Conservation (phyloP, 371 early-diverging fungal genomes). For the Rhizopus delemar region DNA sequence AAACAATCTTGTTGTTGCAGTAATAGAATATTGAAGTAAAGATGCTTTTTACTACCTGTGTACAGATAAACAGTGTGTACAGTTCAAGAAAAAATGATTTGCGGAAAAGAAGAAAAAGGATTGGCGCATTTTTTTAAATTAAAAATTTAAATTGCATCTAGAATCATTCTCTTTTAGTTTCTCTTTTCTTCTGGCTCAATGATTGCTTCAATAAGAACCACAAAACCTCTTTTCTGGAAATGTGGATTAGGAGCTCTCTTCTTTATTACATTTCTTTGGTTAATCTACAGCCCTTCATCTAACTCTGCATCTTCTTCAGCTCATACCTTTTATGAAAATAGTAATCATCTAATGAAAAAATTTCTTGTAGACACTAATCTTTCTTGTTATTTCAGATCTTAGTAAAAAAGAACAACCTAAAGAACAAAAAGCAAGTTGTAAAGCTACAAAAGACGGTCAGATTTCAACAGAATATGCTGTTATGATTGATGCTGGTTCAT, state of each 20-base stretch:
- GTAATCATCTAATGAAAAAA: constrained; percentile 1
- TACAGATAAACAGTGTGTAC: too few relatives aligned
- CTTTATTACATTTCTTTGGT: constrained; percentile 13
- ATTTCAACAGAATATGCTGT: constrained; percentile 45
- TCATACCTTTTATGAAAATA: too few relatives aligned
- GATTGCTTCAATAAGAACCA: constrained; percentile 24
- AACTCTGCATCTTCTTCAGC: background rate
- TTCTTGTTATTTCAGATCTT: too few relatives aligned
- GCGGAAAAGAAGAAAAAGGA: too few relatives aligned
- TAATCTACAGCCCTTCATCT: constrained; percentile 14
- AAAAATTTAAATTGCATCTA: too few relatives aligned
- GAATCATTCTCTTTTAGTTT: background rate
- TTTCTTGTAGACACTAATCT: background rate
- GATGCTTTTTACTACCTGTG: too few relatives aligned
- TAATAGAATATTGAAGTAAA: too few relatives aligned
- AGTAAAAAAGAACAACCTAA: background rate
- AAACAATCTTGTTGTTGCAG: too few relatives aligned
- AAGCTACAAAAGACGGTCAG: constrained; percentile 32
- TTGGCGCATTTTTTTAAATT: too few relatives aligned
- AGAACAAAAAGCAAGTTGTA: constrained; percentile 43
- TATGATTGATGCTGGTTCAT: constrained; percentile 94
- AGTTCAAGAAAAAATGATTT: too few relatives aligned
- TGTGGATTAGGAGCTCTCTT: constrained; percentile 11
- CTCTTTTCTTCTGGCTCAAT: background rate
- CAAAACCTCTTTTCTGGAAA: constrained; percentile 23